phyloP scores from a whole-genome alignment of 2,329 filamentous ascomycete genomes.

The Fusarium oxysporum region DNA sequence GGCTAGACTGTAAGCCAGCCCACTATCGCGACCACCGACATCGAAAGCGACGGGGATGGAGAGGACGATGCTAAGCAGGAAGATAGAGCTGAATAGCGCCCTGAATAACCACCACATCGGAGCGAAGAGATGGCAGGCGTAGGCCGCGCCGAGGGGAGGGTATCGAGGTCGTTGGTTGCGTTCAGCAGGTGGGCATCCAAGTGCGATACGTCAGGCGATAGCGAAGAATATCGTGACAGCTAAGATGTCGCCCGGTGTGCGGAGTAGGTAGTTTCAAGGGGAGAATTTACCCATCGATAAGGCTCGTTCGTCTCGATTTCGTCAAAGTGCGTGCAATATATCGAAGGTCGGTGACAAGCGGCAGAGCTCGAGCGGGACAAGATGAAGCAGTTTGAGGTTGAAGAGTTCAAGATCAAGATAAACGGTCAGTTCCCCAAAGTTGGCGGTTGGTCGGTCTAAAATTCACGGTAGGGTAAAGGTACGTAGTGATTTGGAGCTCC shows the following conservation, averaged over 20 bases:
- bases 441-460: conserved; percentile 21
- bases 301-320: conserved; percentile 27
- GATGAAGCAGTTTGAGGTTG: conserved; percentile 8
- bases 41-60: conserved; percentile 98
- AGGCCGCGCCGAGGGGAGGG: conserved; percentile 45
- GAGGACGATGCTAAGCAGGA: conserved; percentile 91
- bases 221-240: conserved; percentile 17
- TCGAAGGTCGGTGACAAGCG: conserved; percentile 29
- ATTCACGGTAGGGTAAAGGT: conserved; percentile 20
- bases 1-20: conserved; percentile 90
- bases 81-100: conserved; percentile 82
- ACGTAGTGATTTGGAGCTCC: conserved; percentile 27
- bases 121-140: conserved; percentile 48
- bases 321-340: conserved; percentile 32
- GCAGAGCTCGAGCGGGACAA: conserved; percentile 11
- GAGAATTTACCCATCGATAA: conserved; percentile 38
- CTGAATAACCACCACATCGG: conserved; percentile 87
- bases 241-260: conserved; percentile 16
- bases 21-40: conserved; percentile 94
- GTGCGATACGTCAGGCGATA: conserved; percentile 23
- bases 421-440: conserved; percentile 22
- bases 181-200: conserved; percentile 36
- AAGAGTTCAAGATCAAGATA: conserved; percentile 12
- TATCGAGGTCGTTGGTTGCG: conserved; percentile 19
- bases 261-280: conserved; percentile 27